phyloP scores from a whole-genome alignment of 306 rosid species.

The Pachyrhizus erosus region DNA sequence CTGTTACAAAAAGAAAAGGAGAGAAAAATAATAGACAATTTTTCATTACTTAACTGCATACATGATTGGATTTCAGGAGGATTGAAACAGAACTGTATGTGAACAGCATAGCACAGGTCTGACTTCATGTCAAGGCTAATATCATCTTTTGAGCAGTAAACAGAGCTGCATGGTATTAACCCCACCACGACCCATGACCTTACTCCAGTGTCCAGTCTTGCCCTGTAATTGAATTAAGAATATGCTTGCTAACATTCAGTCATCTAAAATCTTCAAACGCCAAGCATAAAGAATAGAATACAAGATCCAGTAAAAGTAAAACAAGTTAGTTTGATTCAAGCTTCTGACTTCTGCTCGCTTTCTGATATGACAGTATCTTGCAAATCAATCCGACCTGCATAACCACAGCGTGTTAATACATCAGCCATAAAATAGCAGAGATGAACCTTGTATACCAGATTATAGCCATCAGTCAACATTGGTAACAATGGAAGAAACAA shows the following conservation, averaged over 20 bases:
- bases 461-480: conserved; percentile 16
- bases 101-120: conserved; percentile 40
- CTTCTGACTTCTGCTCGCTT: conserved; percentile 72
- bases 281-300: conserved; percentile 48
- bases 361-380: conserved; percentile 77
- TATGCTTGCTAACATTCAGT: conserved; percentile 38
- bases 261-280: conserved; percentile 46
- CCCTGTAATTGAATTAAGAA: conserved; percentile 35
- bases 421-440: conserved; percentile 14
- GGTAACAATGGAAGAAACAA: conserved; percentile 14
- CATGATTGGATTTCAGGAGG: conserved; percentile 25
- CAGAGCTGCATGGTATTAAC: conserved; percentile 8
- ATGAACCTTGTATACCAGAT: conserved; percentile 14
- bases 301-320: conserved; percentile 40
- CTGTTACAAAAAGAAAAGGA: conserved; percentile 25
- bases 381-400: conserved; percentile 84
- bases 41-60: conserved; percentile 32
- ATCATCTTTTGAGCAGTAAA: conserved; percentile 36
- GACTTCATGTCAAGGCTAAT: conserved; percentile 25
- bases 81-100: conserved; percentile 29
- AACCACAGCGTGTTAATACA: conserved; percentile 15
- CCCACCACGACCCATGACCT: conserved; percentile 38
- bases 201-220: conserved; percentile 23
- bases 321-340: conserved; percentile 44
- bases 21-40: conserved; percentile 31